A percentile compares a stretch with the other conserved stretches of the same genome.
phyloP scores from a whole-genome alignment of 345 rosid species.

The Excoecaria agallocha region DNA sequence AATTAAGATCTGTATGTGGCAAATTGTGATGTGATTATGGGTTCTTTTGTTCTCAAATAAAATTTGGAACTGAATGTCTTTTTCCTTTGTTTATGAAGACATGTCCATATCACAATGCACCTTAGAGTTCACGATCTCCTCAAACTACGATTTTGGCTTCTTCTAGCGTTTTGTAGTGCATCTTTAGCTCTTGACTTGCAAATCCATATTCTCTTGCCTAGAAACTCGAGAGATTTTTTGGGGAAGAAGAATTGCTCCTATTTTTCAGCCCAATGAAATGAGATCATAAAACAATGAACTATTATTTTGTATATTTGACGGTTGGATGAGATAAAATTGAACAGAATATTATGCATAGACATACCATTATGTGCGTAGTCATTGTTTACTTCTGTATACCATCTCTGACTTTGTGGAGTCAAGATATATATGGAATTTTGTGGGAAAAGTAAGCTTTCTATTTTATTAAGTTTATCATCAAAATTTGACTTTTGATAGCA shows the following conservation, averaged over 20 bases:
- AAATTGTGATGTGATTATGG: neutral
- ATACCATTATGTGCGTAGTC: neutral
- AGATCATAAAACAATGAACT: constrained; percentile 9
- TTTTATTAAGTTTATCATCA: neutral
- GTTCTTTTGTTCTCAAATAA: neutral
- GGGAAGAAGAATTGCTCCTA: neutral
- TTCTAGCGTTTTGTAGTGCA: neutral
- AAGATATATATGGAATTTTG: neutral
- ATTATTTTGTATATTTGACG: neutral
- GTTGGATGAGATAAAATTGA: neutral
- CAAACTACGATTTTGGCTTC: neutral
- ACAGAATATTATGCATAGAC: neutral
- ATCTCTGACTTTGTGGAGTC: neutral
- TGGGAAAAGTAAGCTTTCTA: neutral
- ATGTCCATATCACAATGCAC: neutral
- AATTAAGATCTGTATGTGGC: no score
- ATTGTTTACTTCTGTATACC: neutral
- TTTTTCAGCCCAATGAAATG: neutral
- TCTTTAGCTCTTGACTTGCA: neutral
- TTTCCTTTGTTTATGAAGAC: neutral
- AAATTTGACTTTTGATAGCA: neutral
- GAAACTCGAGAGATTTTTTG: neutral
- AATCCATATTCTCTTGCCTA: neutral
- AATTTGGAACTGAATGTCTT: neutral
- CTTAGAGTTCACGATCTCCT: neutral